Conservation (phyloP, 306 rosid genomes). For the Corylus avellana region DNA sequence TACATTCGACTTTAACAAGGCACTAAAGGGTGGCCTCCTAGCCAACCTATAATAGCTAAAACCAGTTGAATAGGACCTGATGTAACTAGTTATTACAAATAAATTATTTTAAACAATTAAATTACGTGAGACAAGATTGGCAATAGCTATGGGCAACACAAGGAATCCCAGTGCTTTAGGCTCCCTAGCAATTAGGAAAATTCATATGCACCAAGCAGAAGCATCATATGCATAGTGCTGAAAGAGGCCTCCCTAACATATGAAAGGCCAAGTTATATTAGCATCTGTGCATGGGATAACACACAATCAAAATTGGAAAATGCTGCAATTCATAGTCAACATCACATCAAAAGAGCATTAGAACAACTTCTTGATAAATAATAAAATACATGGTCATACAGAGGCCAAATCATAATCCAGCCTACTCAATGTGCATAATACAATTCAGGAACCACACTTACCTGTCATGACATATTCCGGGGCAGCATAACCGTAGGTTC, state of each 20-base stretch:
- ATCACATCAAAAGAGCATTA: background rate
- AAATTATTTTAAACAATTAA: background rate
- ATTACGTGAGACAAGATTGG: background rate
- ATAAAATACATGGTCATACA: background rate
- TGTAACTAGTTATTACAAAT: background rate
- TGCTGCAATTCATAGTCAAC: background rate
- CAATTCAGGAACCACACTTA: constrained; percentile 27
- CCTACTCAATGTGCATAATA: background rate
- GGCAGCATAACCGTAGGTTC: constrained; percentile 97
- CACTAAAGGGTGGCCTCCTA: background rate
- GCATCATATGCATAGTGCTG: background rate
- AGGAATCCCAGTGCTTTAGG: background rate
- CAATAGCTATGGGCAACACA: background rate
- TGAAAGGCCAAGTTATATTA: background rate
- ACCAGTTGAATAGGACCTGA: background rate
- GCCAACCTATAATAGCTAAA: background rate
- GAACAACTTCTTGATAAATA: background rate
- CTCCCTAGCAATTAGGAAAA: background rate
- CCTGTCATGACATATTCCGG: constrained; percentile 99
- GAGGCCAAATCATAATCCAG: background rate
- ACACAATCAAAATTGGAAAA: background rate
- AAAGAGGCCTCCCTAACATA: background rate
- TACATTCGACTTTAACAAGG: background rate
- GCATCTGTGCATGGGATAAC: background rate
- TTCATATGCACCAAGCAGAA: background rate